Base-by-base conservation (phyloP, 306 rosid species). In the Gastrolobium bilobum region DNA sequence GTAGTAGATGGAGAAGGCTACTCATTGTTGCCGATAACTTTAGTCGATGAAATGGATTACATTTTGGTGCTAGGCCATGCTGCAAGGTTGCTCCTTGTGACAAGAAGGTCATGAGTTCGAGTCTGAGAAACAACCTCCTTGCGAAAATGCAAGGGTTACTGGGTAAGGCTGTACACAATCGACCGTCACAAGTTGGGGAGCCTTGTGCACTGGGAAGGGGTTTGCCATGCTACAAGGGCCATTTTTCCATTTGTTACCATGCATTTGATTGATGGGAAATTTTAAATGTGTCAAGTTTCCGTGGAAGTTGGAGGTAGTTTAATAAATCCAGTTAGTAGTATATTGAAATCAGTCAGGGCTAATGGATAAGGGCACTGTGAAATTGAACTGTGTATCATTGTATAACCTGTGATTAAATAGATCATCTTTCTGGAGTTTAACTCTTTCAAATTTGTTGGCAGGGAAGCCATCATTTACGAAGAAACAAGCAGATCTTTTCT, bases 401-500 rank as follows among this genome's bases (percentile, higher is more conserved):
- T 67, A 40, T 64, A 71, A 11, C 33, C 42, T 70, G 58, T 75
- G 71, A 62, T 58, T n/a, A 68, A 61, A 26, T 68, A 37, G 46
- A 11, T 72, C 65, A 59, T 73, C 14, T 61, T 75, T 60, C 29
- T 68, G 67, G 64, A 57, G 38, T 78, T 63, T 68, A 46, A 75
- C 77, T 70, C 26, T 78, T 73, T 46, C 62, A 52, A 78, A 11
- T 77, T 69, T 79, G 46, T 77, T 83, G 70, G 67, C 92, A 96
- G 99, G 99, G 84, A 96, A 85, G 73, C 97, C 98, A 69, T 91
- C 99, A 35, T 96, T 96, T 86, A 66, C 99, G 2, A 96, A 96
- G 92, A 96, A 96, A 84, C 99, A 96, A 81, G 98, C 99, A 20
- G 99, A 96, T 90, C 97, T 96, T 39, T 96, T 96, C 93, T 96